phyloP scores from a whole-genome alignment of 2,329 filamentous ascomycete genomes.

The Penicillium sp. region DNA sequence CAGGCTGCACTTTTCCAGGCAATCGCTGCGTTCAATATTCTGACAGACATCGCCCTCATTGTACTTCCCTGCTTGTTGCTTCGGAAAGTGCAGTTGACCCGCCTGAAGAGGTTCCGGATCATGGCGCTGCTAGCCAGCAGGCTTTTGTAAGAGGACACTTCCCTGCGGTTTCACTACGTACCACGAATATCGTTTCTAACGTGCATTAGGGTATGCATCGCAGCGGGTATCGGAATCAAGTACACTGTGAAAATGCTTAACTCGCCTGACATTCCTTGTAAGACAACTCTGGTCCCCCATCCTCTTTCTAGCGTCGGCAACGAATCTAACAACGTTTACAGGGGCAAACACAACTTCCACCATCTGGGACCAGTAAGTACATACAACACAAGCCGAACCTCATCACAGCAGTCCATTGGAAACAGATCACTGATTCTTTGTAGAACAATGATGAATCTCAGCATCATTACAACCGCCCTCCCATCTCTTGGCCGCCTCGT shows the following conservation, averaged over 20 bases:
- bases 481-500: constrained; percentile 23
- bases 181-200: neutral
- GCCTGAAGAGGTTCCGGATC: constrained; percentile 21
- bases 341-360: constrained; percentile 20
- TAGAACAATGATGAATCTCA: constrained; percentile 25
- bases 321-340: constrained; percentile 3
- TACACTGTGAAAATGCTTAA: constrained; percentile 12
- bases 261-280: constrained; percentile 18
- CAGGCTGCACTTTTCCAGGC: constrained; percentile 21
- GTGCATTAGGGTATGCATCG: constrained; percentile 13
- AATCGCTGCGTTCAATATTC: constrained; percentile 25
- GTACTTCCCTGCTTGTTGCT: constrained; percentile 24
- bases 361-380: constrained; percentile 26
- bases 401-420: too few relatives aligned
- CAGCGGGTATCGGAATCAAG: constrained; percentile 16
- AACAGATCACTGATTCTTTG: neutral
- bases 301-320: neutral
- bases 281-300: neutral
- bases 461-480: constrained; percentile 22
- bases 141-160: constrained; percentile 17
- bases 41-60: constrained; percentile 20
- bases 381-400: neutral
- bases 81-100: constrained; percentile 24
- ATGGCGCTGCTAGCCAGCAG: constrained; percentile 24
- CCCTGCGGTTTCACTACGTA: neutral